phyloP scores from a whole-genome alignment of 2,329 filamentous ascomycete species.

The Hawksworthiomyces lignivorus region DNA sequence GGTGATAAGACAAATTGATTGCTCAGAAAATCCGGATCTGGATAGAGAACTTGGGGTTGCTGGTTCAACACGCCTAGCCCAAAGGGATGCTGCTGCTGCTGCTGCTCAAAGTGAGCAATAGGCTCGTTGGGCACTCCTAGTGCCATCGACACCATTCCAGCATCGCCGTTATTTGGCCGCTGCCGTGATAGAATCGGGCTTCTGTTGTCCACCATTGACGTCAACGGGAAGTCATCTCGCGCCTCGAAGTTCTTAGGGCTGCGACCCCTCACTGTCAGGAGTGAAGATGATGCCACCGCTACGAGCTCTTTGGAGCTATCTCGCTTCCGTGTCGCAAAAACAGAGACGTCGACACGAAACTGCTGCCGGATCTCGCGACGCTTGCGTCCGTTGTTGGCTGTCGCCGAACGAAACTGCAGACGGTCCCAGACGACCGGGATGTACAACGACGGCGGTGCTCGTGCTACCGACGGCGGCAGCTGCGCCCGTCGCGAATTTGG shows the following conservation, averaged over 20 bases:
- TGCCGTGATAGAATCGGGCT: neutral
- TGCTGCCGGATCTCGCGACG: constrained; percentile 2
- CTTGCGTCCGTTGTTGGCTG: constrained; percentile 2
- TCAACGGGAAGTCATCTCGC: neutral
- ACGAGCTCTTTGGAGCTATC: neutral
- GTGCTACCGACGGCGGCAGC: neutral
- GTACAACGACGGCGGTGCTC: neutral
- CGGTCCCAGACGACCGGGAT: neutral
- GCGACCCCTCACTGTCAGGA: neutral
- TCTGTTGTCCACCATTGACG: neutral
- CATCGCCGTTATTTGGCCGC: neutral
- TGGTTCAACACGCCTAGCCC: no score
- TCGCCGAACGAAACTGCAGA: neutral
- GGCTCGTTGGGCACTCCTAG: no score
- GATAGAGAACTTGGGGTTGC: no score
- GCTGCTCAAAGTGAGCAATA: no score
- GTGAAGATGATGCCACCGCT: neutral
- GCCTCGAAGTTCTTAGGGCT: constrained; percentile 3
- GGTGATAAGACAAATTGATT: no score
- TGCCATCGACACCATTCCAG: no score
- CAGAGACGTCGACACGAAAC: neutral
- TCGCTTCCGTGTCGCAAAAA: neutral
- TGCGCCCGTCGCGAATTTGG: no score
- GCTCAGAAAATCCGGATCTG: no score
- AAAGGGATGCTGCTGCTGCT: no score